These are phyloP conservation scores for Cyberlindnera bimundalis DNA, from an alignment of 805 yeast genomes.

Conservation along the genomic window DNA sequence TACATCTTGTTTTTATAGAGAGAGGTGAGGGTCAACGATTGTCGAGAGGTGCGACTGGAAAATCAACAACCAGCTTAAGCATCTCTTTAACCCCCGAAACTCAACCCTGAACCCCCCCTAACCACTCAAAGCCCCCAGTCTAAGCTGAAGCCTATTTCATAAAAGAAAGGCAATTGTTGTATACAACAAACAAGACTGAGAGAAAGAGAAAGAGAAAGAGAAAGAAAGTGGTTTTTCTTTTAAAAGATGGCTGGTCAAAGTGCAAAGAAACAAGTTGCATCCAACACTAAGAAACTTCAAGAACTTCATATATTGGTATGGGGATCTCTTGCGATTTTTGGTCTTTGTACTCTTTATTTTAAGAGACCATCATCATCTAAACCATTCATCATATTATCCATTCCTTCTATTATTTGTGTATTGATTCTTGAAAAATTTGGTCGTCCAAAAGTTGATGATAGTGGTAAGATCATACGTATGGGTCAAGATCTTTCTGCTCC, in stretches of 20 bases:
- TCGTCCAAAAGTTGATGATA: slow-evolving; percentile 41
- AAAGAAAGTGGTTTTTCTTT: too few relatives aligned
- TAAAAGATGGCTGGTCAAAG: slow-evolving; percentile 67
- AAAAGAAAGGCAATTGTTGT: too few relatives aligned
- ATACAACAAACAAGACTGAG: too few relatives aligned
- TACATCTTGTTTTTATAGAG: too few relatives aligned
- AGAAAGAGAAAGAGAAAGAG: too few relatives aligned
- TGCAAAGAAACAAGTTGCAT: slow-evolving; percentile 47
- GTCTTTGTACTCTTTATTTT: slow-evolving; percentile 30
- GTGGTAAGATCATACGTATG: slow-evolving; percentile 36
- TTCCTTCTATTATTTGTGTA: slow-evolving; percentile 36
- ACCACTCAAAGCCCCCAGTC: too few relatives aligned
- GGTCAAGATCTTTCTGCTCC: slow-evolving; percentile 48
- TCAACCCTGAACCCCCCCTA: too few relatives aligned
- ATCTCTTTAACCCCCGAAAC: too few relatives aligned
- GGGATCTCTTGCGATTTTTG: slow-evolving; percentile 25
- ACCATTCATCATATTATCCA: slow-evolving; percentile 28
- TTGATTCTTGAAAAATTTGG: slow-evolving; percentile 47
- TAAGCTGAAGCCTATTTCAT: too few relatives aligned
- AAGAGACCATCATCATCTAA: slow-evolving; percentile 35
- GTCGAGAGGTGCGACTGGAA: too few relatives aligned
- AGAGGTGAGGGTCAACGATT: too few relatives aligned
- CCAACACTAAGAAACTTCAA: slow-evolving; percentile 37
- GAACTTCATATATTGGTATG: slow-evolving; percentile 36
- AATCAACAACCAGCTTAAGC: too few relatives aligned